Conservation (phyloP, 2,329 filamentous ascomycete genomes). For the Ophiosphaerella herpotricha region DNA sequence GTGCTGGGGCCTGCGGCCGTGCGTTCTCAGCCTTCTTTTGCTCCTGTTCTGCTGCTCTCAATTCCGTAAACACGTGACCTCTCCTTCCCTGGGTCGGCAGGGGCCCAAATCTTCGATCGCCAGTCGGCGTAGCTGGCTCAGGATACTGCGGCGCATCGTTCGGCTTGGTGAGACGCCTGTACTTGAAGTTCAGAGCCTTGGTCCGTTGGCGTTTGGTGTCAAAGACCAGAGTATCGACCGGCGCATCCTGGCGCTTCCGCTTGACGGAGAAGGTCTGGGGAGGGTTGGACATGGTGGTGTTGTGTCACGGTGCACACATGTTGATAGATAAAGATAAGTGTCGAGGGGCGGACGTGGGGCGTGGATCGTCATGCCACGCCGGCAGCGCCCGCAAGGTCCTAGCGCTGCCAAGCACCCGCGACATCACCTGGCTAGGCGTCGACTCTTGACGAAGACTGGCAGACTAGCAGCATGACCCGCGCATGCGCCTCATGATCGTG, state of each 20-base stretch:
- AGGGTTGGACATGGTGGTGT: constrained; percentile 25
- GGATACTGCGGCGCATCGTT: constrained; percentile 12
- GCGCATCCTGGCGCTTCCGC: constrained; percentile 60
- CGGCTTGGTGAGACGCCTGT: constrained; percentile 32
- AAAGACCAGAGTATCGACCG: constrained; percentile 56
- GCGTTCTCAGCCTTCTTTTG: constrained; percentile 2
- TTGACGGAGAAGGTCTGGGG: constrained; percentile 52
- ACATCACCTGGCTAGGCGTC: constrained; percentile 18
- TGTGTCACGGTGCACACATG: background rate
- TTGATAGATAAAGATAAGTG: constrained; percentile 1
- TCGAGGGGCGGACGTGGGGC: constrained; percentile 19
- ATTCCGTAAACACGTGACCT: constrained; percentile 29
- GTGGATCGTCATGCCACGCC: constrained; percentile 1
- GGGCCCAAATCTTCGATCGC: constrained; percentile 27
- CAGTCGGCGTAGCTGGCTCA: constrained; percentile 21
- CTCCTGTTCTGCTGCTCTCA: constrained; percentile 7
- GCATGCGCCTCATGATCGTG: constrained; percentile 6
- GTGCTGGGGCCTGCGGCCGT: constrained; percentile 3
- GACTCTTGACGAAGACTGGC: background rate
- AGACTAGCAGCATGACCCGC: constrained; percentile 14
- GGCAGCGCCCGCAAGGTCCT: constrained; percentile 6
- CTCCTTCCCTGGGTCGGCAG: constrained; percentile 24
- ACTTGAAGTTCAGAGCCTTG: constrained; percentile 13
- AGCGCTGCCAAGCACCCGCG: constrained; percentile 2
- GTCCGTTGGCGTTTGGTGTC: constrained; percentile 23